Conservation (phyloP, 2,329 filamentous ascomycete genomes). For the Emergomyces orientalis region DNA sequence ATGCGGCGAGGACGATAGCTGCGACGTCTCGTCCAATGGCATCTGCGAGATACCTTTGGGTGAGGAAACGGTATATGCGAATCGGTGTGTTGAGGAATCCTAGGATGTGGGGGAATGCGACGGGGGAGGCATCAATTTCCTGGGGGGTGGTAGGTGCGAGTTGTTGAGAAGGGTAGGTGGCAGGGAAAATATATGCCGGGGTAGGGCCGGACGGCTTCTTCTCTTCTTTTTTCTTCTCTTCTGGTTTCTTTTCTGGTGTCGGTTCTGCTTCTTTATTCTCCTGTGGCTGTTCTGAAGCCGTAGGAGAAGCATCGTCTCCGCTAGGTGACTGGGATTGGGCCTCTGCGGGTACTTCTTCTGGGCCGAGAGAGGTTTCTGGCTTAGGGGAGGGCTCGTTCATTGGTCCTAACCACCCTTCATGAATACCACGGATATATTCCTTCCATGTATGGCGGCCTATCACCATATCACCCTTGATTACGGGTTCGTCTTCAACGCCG, state of each 20-base stretch:
- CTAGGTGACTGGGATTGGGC: background rate
- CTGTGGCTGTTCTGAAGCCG: constrained; percentile 29
- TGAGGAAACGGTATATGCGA: constrained; percentile 80
- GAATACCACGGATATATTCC: constrained; percentile 84
- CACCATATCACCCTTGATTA: constrained; percentile 72
- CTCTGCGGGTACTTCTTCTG: constrained; percentile 16
- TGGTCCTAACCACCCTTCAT: constrained; percentile 93
- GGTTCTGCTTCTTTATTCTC: constrained; percentile 45
- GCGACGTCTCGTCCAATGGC: constrained; percentile 80
- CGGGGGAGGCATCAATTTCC: constrained; percentile 63
- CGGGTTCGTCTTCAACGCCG: constrained; percentile 62
- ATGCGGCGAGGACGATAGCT: constrained; percentile 60
- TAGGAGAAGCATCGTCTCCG: constrained; percentile 20
- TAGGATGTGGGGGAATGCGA: constrained; percentile 80
- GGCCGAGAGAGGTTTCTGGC: constrained; percentile 15
- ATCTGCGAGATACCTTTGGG: constrained; percentile 72
- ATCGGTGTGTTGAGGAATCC: constrained; percentile 86
- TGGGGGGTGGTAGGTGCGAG: constrained; percentile 58
- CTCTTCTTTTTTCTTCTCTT: constrained; percentile 39
- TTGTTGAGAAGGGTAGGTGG: constrained; percentile 58
- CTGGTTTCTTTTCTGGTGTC: background rate
- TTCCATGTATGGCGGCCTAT: constrained; percentile 94
- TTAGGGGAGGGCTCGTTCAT: constrained; percentile 43
- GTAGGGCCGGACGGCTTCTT: constrained; percentile 50
- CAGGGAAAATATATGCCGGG: constrained; percentile 62